phyloP scores from a whole-genome alignment of 345 rosid species.

The Aegle marmelos region DNA sequence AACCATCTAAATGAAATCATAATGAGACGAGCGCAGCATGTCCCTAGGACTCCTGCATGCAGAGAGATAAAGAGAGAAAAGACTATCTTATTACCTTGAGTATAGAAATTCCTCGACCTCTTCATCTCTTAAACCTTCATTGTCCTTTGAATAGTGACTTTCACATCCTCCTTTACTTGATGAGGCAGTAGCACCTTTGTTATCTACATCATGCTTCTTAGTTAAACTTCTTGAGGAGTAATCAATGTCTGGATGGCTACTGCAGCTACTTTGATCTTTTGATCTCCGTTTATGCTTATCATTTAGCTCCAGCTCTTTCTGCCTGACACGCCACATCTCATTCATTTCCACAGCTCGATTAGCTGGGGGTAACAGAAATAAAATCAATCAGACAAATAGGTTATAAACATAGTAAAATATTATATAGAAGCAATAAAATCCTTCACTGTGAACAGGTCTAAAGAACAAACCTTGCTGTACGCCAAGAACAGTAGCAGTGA shows the following conservation, averaged over 20 bases:
- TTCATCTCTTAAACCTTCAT: conserved; percentile 64
- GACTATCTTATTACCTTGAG: conserved; percentile 51
- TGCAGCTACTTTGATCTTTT: conserved; percentile 30
- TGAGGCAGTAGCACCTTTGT: conserved; percentile 22
- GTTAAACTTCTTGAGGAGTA: conserved; percentile 23
- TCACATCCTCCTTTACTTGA: conserved; percentile 31
- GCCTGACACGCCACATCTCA: conserved; percentile 81
- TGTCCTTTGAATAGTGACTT: conserved; percentile 31
- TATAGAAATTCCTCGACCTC: conserved; percentile 73
- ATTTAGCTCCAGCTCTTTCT: conserved; percentile 67
- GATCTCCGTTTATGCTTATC: conserved; percentile 44
- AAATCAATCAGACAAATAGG: conserved; percentile 2
- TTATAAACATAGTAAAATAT: background rate
- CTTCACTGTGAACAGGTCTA: background rate
- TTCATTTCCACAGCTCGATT: conserved; percentile 78
- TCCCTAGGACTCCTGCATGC: background rate
- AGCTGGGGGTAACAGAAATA: conserved; percentile 37
- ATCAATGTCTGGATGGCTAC: conserved; percentile 22
- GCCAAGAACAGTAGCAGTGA: conserved; percentile 85
- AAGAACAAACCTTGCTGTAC: conserved; percentile 70
- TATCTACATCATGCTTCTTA: conserved; percentile 28
- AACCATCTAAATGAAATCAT: background rate
- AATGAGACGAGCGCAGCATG: background rate
- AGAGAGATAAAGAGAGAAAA: background rate
- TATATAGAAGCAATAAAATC: background rate